Evolutionary conservation across 2,329 filamentous ascomycete species (phyloP).

Genomic region (Colletotrichum musae): DNA sequence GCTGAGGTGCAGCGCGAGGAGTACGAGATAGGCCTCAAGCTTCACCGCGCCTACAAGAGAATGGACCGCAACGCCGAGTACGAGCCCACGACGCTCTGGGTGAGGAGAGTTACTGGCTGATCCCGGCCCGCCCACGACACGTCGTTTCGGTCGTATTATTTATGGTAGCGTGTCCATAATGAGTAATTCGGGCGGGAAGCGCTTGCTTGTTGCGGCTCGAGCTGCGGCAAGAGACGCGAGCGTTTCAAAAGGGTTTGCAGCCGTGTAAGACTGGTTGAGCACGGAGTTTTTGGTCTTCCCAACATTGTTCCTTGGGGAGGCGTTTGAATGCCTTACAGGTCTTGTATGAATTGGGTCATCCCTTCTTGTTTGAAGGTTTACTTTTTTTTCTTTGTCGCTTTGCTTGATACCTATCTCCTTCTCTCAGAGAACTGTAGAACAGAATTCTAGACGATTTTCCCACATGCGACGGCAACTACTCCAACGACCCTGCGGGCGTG

Average conservation of each 20-base stretch:
- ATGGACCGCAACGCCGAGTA: slow-evolving; percentile 76
- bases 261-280: slow-evolving; percentile 12
- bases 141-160: background rate
- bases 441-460: slow-evolving; percentile 10
- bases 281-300: slow-evolving; percentile 22
- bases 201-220: background rate
- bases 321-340: background rate
- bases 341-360: slow-evolving; percentile 1
- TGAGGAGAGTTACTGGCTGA: slow-evolving; percentile 79
- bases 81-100: slow-evolving; percentile 81
- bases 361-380: background rate
- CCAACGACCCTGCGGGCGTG: too few relatives aligned
- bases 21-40: slow-evolving; percentile 82
- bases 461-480: background rate
- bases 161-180: background rate
- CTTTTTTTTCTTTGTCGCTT: background rate
- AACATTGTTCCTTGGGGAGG: background rate
- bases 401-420: slow-evolving; percentile 35
- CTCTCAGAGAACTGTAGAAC: slow-evolving; percentile 21
- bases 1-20: slow-evolving; percentile 82
- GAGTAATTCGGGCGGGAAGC: background rate
- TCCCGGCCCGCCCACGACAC: background rate
- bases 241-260: slow-evolving; percentile 37
- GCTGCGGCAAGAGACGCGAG: slow-evolving; percentile 24
- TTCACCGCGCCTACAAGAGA: slow-evolving; percentile 82